Conservation (phyloP, 345 rosid genomes). For the Eutrema yunnanense region DNA sequence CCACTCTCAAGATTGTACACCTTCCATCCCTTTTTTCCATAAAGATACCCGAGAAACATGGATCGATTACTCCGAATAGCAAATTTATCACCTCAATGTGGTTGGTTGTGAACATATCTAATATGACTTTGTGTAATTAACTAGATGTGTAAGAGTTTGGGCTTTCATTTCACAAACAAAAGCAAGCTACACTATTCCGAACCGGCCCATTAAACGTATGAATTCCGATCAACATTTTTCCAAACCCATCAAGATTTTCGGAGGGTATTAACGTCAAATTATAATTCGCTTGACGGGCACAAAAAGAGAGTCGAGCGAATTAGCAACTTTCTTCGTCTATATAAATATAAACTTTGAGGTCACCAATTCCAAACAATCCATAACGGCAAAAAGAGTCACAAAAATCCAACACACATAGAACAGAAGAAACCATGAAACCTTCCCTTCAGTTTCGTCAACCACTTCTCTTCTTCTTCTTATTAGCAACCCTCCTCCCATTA, state of each 20-base stretch:
- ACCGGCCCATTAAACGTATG: constrained; percentile 7
- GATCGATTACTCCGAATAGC: too few relatives aligned
- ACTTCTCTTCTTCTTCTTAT: constrained; percentile 13
- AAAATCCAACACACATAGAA: not conserved
- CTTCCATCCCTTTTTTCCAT: too few relatives aligned
- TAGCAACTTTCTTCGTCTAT: not conserved
- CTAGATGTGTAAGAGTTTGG: too few relatives aligned
- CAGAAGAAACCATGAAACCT: constrained; percentile 19
- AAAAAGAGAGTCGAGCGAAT: not conserved
- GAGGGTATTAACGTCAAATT: not conserved
- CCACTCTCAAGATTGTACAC: too few relatives aligned
- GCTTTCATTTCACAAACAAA: not conserved
- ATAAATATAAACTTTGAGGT: constrained; percentile 10
- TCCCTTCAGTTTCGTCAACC: constrained; percentile 10
- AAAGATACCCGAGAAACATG: too few relatives aligned
- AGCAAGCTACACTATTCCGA: not conserved
- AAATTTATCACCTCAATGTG: too few relatives aligned
- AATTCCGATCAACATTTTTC: not conserved
- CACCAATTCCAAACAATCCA: constrained; percentile 9
- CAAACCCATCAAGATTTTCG: not conserved
- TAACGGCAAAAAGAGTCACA: constrained; percentile 13
- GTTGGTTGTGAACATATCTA: too few relatives aligned
- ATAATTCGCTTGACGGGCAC: not conserved
- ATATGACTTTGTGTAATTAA: too few relatives aligned
- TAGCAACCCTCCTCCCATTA: constrained; percentile 18